Conservation (phyloP, 2,329 filamentous ascomycete genomes). For the Penicillium nordicum region DNA sequence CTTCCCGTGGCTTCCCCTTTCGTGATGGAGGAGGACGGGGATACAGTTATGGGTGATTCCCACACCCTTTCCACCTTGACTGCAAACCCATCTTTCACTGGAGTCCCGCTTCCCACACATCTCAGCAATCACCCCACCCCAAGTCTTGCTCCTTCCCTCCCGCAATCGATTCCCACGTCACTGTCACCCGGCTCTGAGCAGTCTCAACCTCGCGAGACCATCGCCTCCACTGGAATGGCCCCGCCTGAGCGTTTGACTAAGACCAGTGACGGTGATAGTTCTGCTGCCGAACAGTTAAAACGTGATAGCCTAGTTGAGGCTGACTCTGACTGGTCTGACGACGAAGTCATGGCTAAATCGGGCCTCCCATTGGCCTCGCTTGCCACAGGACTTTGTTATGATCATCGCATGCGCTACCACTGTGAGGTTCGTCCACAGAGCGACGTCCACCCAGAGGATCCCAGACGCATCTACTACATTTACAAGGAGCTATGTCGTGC, state of each 20-base stretch:
- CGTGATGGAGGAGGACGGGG: conserved; percentile 38
- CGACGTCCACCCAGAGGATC: conserved; percentile 91
- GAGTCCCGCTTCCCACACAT: conserved; percentile 14
- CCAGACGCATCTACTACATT: conserved; percentile 85
- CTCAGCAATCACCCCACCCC: conserved; percentile 21
- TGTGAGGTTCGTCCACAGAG: conserved; percentile 68
- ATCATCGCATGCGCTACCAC: conserved; percentile 93
- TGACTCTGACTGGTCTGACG: conserved; percentile 43
- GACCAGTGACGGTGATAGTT: conserved; percentile 26
- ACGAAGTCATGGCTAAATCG: conserved; percentile 36
- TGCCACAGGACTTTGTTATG: conserved; percentile 79
- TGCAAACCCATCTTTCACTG: conserved; percentile 16
- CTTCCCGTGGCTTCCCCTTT: background rate
- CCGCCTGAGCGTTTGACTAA: conserved; percentile 24
- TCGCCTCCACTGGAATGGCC: conserved; percentile 7
- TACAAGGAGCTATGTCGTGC: conserved; percentile 82
- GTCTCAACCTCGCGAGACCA: conserved; percentile 7
- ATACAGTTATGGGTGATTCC: conserved; percentile 39
- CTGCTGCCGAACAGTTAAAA: conserved; percentile 18
- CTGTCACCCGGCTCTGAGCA: conserved; percentile 13
- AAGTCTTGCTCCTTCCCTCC: conserved; percentile 22
- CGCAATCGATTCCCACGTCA: conserved; percentile 1
- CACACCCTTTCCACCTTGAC: conserved; percentile 18
- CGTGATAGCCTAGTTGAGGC: conserved; percentile 38
- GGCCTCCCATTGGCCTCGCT: conserved; percentile 50